Conservation (phyloP, 768 basidiomycete species). For the Boletus bicolor region DNA sequence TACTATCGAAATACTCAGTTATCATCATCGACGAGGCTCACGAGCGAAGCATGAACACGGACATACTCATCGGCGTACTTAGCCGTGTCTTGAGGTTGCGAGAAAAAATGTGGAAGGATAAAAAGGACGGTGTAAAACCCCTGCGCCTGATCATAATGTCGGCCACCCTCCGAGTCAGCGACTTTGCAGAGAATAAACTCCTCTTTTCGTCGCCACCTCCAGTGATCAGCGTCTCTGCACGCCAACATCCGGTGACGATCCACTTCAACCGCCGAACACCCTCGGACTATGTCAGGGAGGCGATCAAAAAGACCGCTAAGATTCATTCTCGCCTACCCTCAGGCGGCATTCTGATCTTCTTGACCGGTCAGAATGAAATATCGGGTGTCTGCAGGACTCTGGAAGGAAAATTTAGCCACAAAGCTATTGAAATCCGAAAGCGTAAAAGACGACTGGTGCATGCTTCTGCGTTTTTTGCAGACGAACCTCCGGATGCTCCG, state of each 20-base stretch:
- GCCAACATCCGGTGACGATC: slow-evolving; percentile 92
- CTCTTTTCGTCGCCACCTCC: slow-evolving; percentile 88
- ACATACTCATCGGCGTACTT: slow-evolving; percentile 95
- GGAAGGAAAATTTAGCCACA: slow-evolving; percentile 70
- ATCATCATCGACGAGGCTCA: slow-evolving; percentile 98
- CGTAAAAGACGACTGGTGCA: slow-evolving; percentile 31
- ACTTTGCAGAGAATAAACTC: slow-evolving; percentile 83
- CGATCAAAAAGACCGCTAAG: slow-evolving; percentile 84
- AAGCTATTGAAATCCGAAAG: slow-evolving; percentile 55
- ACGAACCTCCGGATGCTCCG: slow-evolving; percentile 17
- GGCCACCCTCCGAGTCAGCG: slow-evolving; percentile 89
- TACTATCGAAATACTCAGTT: slow-evolving; percentile 91
- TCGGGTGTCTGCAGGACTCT: slow-evolving; percentile 76
- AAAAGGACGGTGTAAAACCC: slow-evolving; percentile 74
- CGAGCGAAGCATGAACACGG: slow-evolving; percentile 97
- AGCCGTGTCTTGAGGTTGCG: slow-evolving; percentile 88
- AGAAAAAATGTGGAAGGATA: slow-evolving; percentile 84
- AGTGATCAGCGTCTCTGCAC: slow-evolving; percentile 81
- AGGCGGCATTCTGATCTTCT: slow-evolving; percentile 89
- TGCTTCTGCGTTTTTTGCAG: slow-evolving; percentile 28
- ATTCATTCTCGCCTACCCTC: slow-evolving; percentile 91
- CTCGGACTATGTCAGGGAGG: slow-evolving; percentile 86
- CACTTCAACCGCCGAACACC: slow-evolving; percentile 89
- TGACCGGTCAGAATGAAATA: slow-evolving; percentile 97
- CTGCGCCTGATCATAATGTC: slow-evolving; percentile 97